Percentiles rank a stretch among this genome's conserved stretches.
Evolutionary conservation across 176 grass and related monocot genomes (phyloP).

Genomic region (Oryza australiensis): DNA sequence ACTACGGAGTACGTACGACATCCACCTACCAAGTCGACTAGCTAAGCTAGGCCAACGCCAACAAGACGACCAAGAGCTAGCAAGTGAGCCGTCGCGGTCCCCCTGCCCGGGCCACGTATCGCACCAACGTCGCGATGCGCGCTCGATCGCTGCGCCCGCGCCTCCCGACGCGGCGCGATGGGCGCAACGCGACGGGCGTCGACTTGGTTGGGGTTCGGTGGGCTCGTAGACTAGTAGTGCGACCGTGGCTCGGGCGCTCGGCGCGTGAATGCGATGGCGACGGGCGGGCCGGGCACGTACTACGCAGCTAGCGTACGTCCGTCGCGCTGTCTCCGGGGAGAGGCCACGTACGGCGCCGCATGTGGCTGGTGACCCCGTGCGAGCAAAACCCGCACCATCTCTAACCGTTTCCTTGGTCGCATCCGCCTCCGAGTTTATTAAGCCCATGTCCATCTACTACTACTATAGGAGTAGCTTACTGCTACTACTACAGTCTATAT

Average conservation of each 20-base stretch:
- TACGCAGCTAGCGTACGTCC: background rate
- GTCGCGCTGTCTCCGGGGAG: background rate
- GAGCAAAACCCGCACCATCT: background rate
- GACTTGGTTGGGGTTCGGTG: background rate
- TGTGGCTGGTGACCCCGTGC: background rate
- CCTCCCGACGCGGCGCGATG: background rate
- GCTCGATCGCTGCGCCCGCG: background rate
- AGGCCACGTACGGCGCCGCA: background rate
- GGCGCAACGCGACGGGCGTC: background rate
- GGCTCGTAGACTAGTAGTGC: too few relatives aligned
- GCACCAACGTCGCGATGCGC: background rate
- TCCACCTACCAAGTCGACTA: too few relatives aligned
- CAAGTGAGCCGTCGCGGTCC: too few relatives aligned
- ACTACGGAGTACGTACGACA: too few relatives aligned
- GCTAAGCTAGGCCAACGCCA: too few relatives aligned
- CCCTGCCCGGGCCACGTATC: too few relatives aligned
- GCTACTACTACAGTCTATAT: background rate
- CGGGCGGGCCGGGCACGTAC: background rate
- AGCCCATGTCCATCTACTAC: background rate
- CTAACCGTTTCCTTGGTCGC: slow-evolving; percentile 38
- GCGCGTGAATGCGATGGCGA: slow-evolving; percentile 34
- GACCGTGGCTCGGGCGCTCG: background rate
- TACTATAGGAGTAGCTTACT: too few relatives aligned
- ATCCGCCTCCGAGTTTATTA: slow-evolving; percentile 22
- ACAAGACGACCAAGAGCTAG: too few relatives aligned